These are phyloP conservation scores for Paecilomyces dactylethromorphus DNA, from an alignment of 2,329 filamentous ascomycete species.

Conservation along the genomic window DNA sequence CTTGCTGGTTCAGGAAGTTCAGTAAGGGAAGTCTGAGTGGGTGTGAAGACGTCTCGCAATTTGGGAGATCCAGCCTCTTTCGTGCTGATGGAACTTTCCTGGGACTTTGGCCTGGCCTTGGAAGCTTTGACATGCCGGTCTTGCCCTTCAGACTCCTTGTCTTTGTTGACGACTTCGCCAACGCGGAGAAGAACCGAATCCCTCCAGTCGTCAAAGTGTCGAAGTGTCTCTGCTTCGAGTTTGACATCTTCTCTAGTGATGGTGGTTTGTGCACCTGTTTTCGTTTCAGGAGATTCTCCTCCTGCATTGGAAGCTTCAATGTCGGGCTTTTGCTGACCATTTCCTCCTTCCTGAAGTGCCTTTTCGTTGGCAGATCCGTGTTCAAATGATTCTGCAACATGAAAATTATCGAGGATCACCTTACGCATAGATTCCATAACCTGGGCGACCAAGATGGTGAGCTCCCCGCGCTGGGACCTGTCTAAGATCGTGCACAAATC, in stretches of 20 bases:
- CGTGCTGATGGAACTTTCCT: constrained; percentile 15
- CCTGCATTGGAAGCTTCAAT: constrained; percentile 16
- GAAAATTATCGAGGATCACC: constrained; percentile 30
- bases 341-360: constrained; percentile 13
- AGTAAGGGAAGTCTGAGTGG: constrained; percentile 52
- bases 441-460: constrained; percentile 35
- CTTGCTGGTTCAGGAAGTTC: constrained; percentile 36
- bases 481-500: constrained; percentile 38
- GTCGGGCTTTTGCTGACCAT: constrained; percentile 4
- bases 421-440: constrained; percentile 36
- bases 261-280: background rate
- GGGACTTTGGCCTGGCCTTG: constrained; percentile 15
- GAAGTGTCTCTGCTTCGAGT: constrained; percentile 55
- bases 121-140: constrained; percentile 18
- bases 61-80: constrained; percentile 19
- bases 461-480: constrained; percentile 34
- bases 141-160: constrained; percentile 36
- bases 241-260: background rate
- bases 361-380: constrained; percentile 15
- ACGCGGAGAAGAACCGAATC: constrained; percentile 62
- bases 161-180: constrained; percentile 58
- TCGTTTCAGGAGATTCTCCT: constrained; percentile 40
- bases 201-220: constrained; percentile 77
- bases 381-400: constrained; percentile 14
- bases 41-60: constrained; percentile 45